Base-by-base conservation (phyloP, 176 grass and related monocot genomes). In the Bonia amplexicaulis region DNA sequence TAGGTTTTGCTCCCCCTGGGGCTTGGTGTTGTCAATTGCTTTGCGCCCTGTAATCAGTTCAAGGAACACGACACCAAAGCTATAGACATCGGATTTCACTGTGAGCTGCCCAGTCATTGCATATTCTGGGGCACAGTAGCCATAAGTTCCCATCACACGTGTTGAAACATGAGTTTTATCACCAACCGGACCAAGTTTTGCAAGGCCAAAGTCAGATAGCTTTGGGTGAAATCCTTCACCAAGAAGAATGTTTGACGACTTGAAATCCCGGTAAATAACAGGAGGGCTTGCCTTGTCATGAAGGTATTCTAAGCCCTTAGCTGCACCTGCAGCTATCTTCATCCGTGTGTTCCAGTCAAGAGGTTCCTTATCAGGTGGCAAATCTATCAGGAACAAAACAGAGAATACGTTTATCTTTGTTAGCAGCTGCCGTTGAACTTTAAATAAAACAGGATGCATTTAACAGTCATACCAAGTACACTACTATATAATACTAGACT, bases 141-240 rank as follows among this genome's bases (percentile, higher is more conserved):
- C 94, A 60, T 94, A 94, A 20, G 94, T 97, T 60, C 94, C 94
- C 94, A 97, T 97, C 22, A 97, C 92, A 29, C 94, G 91, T 63
- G 94, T 97, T 66, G 94, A 97, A 66, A 97, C 94, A 71, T 97
- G 94, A 33, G 94, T 97, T 74, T 97, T 94, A 74, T 97, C 94
- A 85, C 94, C 94, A 84, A 97, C 94, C 9, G 94, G 94, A 61
- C 94, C 94, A 65, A 97, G 82, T 85, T 97, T 97, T 68, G 94
- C 94, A 42, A 97, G 94, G 37, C 94, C 94, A 75, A 97, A 97
- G 46, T 97, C 94, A 20, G 94, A 97, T 57, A 97, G 76, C 76
- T 97, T 97, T 0, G 94, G 94, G 66, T 92, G 87, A 87, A 92
- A 97, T 71, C 87, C 87, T 89, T 97, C 91, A 54, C 84, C 91